Conservation (phyloP, 2,329 filamentous ascomycete genomes). For the Fusarium cyanostomum region DNA sequence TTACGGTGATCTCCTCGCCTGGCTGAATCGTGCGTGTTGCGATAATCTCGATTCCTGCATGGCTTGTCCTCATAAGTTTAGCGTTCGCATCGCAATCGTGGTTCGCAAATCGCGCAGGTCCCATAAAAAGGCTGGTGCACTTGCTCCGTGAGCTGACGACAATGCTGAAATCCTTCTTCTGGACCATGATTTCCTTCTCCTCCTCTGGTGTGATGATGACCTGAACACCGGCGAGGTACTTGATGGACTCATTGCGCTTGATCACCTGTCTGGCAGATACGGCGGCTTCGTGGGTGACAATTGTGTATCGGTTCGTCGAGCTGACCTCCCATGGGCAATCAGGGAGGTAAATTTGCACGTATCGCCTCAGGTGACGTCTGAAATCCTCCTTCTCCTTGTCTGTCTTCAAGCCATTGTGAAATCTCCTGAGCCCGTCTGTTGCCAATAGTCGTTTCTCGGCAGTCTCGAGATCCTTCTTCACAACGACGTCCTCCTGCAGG, state of each 20-base stretch:
- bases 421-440: slow-evolving; percentile 78
- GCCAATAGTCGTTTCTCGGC: slow-evolving; percentile 79
- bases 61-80: slow-evolving; percentile 81
- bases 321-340: slow-evolving; percentile 94
- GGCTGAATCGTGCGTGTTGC: slow-evolving; percentile 82
- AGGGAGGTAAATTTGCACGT: slow-evolving; percentile 90
- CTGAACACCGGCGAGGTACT: slow-evolving; percentile 90
- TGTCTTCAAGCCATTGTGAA: slow-evolving; percentile 72
- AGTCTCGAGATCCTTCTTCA: slow-evolving; percentile 74
- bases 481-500: slow-evolving; percentile 72
- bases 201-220: slow-evolving; percentile 93
- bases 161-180: slow-evolving; percentile 95
- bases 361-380: slow-evolving; percentile 83
- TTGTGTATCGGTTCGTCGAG: slow-evolving; percentile 94
- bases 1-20: slow-evolving; percentile 96
- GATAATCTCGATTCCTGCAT: slow-evolving; percentile 89
- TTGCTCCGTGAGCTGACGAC: slow-evolving; percentile 94
- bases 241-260: slow-evolving; percentile 84
- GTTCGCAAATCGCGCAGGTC: slow-evolving; percentile 94
- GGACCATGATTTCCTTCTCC: slow-evolving; percentile 80
- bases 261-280: slow-evolving; percentile 84
- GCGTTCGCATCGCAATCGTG: slow-evolving; percentile 97
- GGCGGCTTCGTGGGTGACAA: slow-evolving; percentile 87
- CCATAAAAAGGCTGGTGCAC: slow-evolving; percentile 89
- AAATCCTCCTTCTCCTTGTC: slow-evolving; percentile 89